Evolutionary conservation across 345 rosid genomes (phyloP).

Genomic region (Rubroshorea leprosula): DNA sequence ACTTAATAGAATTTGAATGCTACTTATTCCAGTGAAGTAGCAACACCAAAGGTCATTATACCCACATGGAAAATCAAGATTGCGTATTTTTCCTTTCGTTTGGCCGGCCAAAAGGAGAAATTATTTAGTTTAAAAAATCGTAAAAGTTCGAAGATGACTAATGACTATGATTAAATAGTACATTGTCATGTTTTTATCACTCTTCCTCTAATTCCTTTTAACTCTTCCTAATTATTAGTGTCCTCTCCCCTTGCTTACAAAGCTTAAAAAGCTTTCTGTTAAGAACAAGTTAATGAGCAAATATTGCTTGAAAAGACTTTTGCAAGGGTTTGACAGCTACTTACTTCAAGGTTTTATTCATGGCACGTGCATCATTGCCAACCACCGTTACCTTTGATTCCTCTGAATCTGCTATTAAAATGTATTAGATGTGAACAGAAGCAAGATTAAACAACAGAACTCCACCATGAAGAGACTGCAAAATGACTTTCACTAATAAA

Average conservation of each 20-base stretch:
- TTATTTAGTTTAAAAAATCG: too few species aligned
- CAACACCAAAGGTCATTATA: background rate
- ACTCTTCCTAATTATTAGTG: background rate
- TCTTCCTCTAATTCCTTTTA: background rate
- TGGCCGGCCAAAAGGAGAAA: background rate
- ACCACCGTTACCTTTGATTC: conserved; percentile 3
- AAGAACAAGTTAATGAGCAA: background rate
- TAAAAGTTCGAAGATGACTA: background rate
- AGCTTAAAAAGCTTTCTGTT: background rate
- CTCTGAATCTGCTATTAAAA: conserved; percentile 10
- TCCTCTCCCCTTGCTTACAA: background rate
- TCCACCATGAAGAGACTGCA: background rate
- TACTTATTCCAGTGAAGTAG: background rate
- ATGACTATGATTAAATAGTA: too few species aligned
- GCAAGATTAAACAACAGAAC: background rate
- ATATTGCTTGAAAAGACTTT: background rate
- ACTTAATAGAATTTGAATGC: background rate
- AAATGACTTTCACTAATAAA: background rate
- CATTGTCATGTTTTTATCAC: background rate
- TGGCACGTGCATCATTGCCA: conserved; percentile 18
- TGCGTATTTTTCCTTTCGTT: background rate
- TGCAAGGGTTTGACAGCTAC: conserved; percentile 12
- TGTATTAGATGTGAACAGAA: background rate
- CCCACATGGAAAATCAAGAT: background rate
- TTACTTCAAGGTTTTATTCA: conserved; percentile 25